phyloP scores from a whole-genome alignment of 2,329 filamentous ascomycete species.

The Claviceps pusilla region DNA sequence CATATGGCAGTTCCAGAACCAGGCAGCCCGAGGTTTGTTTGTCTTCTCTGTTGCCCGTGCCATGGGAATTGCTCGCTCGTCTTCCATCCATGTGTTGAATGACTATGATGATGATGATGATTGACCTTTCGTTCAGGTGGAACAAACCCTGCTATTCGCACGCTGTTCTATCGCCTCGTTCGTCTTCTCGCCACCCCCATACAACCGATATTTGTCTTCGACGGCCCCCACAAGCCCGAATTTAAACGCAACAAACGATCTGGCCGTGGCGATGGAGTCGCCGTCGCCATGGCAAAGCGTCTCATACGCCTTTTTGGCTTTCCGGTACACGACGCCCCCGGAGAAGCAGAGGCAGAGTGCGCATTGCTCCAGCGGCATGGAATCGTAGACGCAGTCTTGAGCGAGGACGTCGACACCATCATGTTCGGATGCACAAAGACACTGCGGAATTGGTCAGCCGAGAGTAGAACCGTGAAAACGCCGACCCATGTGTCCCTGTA shows the following conservation, averaged over 20 bases:
- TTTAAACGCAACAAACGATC: conserved; percentile 80
- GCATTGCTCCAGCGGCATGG: conserved; percentile 69
- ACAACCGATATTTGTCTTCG: conserved; percentile 79
- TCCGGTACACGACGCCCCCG: conserved; percentile 69
- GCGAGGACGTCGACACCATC: conserved; percentile 90
- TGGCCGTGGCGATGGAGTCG: conserved; percentile 47
- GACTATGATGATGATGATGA: not conserved
- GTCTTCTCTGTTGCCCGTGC: not conserved
- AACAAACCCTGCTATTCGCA: conserved; percentile 76
- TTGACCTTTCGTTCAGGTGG: conserved; percentile 39
- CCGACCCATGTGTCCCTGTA: conserved; percentile 83
- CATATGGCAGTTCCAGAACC: conserved; percentile 93
- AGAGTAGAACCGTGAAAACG: conserved; percentile 46
- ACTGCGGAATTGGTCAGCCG: conserved; percentile 69
- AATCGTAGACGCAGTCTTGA: conserved; percentile 83
- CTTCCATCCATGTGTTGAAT: not conserved
- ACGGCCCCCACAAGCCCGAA: conserved; percentile 68
- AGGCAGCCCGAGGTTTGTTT: conserved; percentile 53
- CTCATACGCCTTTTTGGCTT: conserved; percentile 77
- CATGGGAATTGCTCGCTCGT: no score
- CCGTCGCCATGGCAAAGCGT: conserved; percentile 65
- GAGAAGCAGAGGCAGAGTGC: conserved; percentile 93
- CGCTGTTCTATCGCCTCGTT: conserved; percentile 80
- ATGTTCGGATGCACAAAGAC: conserved; percentile 86
- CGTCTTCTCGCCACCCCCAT: conserved; percentile 64